Conservation (phyloP, 306 rosid genomes). For the Geum urbanum region DNA sequence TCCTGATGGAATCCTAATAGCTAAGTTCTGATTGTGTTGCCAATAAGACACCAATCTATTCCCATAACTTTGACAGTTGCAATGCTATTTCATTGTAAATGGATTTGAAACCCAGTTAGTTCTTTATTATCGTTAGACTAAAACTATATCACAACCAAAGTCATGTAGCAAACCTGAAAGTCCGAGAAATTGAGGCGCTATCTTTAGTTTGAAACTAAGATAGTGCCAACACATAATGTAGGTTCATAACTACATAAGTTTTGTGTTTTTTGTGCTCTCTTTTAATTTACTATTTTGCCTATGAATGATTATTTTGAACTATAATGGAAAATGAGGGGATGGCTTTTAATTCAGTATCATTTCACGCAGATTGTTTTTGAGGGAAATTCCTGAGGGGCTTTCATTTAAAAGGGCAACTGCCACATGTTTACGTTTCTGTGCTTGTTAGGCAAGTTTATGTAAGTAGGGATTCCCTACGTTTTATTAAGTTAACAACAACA, state of each 20-base stretch:
- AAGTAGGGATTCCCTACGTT: not conserved
- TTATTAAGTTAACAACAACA: not conserved
- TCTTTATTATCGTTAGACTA: not conserved
- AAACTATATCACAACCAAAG: not conserved
- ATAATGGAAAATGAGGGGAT: not conserved
- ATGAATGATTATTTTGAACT: not conserved
- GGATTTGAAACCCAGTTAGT: not conserved
- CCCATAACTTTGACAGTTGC: too few relatives aligned
- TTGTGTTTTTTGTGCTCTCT: not conserved
- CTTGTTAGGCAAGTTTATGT: not conserved
- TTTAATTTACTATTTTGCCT: not conserved
- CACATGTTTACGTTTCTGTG: not conserved
- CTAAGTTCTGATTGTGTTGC: not conserved
- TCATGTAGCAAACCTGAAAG: not conserved
- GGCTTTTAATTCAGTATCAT: not conserved
- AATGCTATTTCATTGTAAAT: constrained; percentile 1
- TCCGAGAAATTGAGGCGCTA: not conserved
- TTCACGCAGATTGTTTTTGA: not conserved
- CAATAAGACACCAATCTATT: not conserved
- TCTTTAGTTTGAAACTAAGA: not conserved
- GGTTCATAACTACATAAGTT: not conserved
- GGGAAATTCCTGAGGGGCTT: not conserved
- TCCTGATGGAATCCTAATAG: constrained; percentile 4
- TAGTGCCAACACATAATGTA: not conserved
- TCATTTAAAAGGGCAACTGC: not conserved